Conservation (phyloP, 1,284 basidiomycete species). For the Ceratobasidium sp. region DNA sequence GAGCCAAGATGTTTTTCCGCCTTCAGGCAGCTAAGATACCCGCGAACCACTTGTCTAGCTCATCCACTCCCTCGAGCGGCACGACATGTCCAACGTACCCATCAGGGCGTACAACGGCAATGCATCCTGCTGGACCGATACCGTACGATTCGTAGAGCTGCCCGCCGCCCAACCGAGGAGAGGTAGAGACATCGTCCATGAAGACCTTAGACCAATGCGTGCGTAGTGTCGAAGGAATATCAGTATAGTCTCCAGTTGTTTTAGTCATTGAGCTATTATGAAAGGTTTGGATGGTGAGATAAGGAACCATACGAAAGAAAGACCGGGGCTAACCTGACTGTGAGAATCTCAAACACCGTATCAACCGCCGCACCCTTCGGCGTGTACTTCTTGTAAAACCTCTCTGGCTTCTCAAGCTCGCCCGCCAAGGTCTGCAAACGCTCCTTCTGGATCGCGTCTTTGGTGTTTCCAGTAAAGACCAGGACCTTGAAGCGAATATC, state of each 20-base stretch:
- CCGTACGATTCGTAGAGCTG: slow-evolving; percentile 67
- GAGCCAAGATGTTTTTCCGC: no score
- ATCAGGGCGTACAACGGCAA: slow-evolving; percentile 77
- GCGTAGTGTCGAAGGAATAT: slow-evolving; percentile 63
- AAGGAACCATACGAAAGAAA: not conserved
- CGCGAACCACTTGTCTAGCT: slow-evolving; percentile 66
- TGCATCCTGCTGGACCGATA: slow-evolving; percentile 64
- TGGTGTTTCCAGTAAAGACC: slow-evolving; percentile 70
- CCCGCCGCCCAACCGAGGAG: slow-evolving; percentile 55
- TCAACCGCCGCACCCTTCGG: slow-evolving; percentile 52
- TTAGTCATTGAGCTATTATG: slow-evolving; percentile 58
- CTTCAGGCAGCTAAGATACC: slow-evolving; percentile 53
- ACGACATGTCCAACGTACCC: slow-evolving; percentile 73
- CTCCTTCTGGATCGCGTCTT: slow-evolving; percentile 55
- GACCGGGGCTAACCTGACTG: slow-evolving; percentile 54
- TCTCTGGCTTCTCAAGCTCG: slow-evolving; percentile 56
- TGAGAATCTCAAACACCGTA: slow-evolving; percentile 65
- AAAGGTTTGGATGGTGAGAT: not conserved
- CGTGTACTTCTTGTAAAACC: slow-evolving; percentile 55
- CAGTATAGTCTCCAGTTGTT: slow-evolving; percentile 60
- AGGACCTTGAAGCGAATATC: slow-evolving; percentile 79
- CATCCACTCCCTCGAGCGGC: slow-evolving; percentile 60
- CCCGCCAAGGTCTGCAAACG: slow-evolving; percentile 60
- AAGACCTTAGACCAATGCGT: slow-evolving; percentile 73
- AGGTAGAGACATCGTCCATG: slow-evolving; percentile 60